phyloP scores from a whole-genome alignment of 1,284 basidiomycete species.

The Puccinia hordei region DNA sequence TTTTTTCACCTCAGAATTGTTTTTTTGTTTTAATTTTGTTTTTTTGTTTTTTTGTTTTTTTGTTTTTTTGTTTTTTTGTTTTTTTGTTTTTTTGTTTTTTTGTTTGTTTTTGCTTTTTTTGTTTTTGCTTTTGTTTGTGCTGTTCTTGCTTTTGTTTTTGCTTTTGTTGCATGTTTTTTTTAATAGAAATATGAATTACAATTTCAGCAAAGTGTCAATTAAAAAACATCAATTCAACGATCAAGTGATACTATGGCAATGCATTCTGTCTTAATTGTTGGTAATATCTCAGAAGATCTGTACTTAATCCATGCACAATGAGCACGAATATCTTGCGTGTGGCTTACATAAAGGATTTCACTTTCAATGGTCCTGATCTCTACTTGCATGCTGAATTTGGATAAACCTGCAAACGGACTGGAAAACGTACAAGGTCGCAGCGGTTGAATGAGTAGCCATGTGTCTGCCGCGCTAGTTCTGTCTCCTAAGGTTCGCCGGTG shows the following conservation, averaged over 20 bases:
- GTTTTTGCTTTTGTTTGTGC: too few species aligned
- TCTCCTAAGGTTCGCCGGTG: not conserved
- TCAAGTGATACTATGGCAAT: not conserved
- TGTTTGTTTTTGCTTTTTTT: too few species aligned
- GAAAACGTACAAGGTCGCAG: constrained; percentile 1
- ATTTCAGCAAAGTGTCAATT: not conserved
- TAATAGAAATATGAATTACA: too few species aligned
- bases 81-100: too few species aligned
- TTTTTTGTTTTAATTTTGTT: too few species aligned
- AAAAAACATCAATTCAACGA: not conserved
- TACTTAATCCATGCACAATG: constrained; percentile 47
- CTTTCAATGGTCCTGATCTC: not conserved
- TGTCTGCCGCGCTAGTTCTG: not conserved
- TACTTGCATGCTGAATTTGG: constrained; percentile 5
- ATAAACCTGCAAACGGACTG: constrained; percentile 31
- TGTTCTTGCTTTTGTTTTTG: too few species aligned
- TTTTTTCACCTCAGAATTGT: too few species aligned
- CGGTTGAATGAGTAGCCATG: constrained; percentile 20
- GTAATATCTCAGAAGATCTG: not conserved
- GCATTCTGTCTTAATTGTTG: not conserved
- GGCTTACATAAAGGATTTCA: not conserved
- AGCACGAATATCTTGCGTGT: constrained; percentile 12
- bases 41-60: too few species aligned
- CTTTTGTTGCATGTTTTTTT: too few species aligned
- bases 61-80: too few species aligned